Base-by-base conservation (phyloP, 257 asterid species). In the Plantago elongata region DNA sequence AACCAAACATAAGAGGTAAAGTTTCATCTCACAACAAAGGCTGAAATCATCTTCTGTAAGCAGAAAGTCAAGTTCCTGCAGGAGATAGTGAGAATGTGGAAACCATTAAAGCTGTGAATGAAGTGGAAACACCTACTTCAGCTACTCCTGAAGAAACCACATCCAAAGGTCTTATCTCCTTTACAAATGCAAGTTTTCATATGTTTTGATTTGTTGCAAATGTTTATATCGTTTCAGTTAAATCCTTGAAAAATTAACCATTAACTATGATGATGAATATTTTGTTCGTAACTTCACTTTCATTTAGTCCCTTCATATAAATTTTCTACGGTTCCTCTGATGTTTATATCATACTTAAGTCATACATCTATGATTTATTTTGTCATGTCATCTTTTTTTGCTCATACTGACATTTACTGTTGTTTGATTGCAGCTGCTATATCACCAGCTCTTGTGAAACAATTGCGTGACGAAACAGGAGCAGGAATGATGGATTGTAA, bases 401-500 rank as follows among this genome's bases (percentile, higher is more conserved):
- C 22, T 42, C 29, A 29, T 16, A 30, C 51, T 67, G 45, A 72
- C 11, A 54, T 67, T 49, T 37, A 37, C 12, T 62, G 40, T 9
- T 60, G 17, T 61, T 11, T 60, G 59, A 57, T 61, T 74, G 70
- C 83, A 80, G 93, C 90, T 74, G 57, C 79, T 63, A 79, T 93
- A 81, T 82, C 97, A 52, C 90, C 97, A 45, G 90, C 83, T 52
- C 90, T 87, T 43, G 99, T 93, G 78, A 93, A 93, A 84, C 92
- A 89, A 77, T 62, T 89, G 72, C 96, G 96, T 18, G 95, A 87
- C 62, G 97, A 93, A 77, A 84, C 96, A 8, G 95, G 96, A 69
- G 95, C 99, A 65, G 99, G 97, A 69, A 87, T 93, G 97, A 93
- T 93, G 99, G 97, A 93, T 51, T 93, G 99, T 72, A 89, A 93